Conservation (phyloP, 352 stramenopile genomes). For the Halophytophthora polymorphica region DNA sequence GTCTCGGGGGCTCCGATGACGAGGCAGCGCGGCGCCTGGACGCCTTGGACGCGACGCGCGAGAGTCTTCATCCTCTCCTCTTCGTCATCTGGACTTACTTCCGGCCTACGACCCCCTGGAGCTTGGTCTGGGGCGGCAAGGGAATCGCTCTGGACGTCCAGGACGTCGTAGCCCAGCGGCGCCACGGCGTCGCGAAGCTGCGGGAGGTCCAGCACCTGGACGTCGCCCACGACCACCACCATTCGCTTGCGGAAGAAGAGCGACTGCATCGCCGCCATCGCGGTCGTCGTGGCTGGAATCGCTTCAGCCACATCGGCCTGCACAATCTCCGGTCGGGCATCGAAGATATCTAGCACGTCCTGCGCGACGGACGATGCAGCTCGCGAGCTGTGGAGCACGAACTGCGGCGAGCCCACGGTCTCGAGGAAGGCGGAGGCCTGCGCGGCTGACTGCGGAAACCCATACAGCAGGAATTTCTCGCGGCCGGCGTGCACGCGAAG, state of each 20-base stretch:
- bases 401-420: constrained; percentile 13
- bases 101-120: constrained; percentile 1
- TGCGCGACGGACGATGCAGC: constrained; percentile 6
- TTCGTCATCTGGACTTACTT: constrained; percentile 3
- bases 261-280: constrained; percentile 11
- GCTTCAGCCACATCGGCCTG: constrained; percentile 23
- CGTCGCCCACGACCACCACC: constrained; percentile 27
- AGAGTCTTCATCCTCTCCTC: constrained; percentile 4
- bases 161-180: constrained; percentile 19
- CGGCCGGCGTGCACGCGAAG: constrained; percentile 15
- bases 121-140: constrained; percentile 16
- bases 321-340: constrained; percentile 20
- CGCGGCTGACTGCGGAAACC: constrained; percentile 24
- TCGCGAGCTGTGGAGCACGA: constrained; percentile 20
- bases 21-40: constrained; percentile 27
- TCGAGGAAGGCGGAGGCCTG: constrained; percentile 17
- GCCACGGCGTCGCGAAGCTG: constrained; percentile 18
- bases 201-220: constrained; percentile 7
- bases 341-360: constrained; percentile 17
- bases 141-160: constrained; percentile 21
- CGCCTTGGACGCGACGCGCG: constrained; percentile 21
- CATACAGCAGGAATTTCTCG: constrained; percentile 30
- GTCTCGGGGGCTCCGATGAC: constrained; percentile 25
- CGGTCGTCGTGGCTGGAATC: neutral
- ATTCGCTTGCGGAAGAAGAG: constrained; percentile 35